Percentiles rank a stretch among this genome's conserved stretches.
These are phyloP conservation scores for Vitis rupestris DNA, from an alignment of 164 flowering plant genomes.

Conservation along the genomic window DNA sequence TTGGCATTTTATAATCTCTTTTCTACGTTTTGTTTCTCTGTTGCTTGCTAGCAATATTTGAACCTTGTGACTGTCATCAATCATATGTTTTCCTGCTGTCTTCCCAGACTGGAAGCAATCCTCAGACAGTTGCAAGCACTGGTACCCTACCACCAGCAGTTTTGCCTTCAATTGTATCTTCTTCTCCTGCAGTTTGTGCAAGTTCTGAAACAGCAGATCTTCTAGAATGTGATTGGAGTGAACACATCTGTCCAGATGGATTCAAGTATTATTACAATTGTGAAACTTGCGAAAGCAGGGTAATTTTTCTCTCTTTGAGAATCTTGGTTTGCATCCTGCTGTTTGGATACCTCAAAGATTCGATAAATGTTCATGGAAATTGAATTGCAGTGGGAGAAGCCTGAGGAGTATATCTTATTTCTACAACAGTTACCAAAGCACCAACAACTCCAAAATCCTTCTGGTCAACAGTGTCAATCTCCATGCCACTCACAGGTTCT, in stretches of 20 bases:
- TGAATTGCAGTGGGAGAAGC: constrained; percentile 62
- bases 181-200: constrained; percentile 17
- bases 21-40: neutral
- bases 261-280: constrained; percentile 56
- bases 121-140: constrained; percentile 14
- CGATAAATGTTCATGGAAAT: neutral
- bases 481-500: constrained; percentile 5
- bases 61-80: neutral
- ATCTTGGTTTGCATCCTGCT: neutral
- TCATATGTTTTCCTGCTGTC: constrained; percentile 16
- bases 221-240: constrained; percentile 71
- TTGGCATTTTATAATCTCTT: neutral
- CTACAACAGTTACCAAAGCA: constrained; percentile 31
- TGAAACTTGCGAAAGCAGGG: constrained; percentile 58
- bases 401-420: constrained; percentile 44
- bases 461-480: constrained; percentile 15
- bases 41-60: neutral
- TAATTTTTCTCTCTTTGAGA: constrained; percentile 17
- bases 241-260: constrained; percentile 70
- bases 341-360: neutral
- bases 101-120: constrained; percentile 18
- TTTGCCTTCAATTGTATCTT: constrained; percentile 9
- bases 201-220: constrained; percentile 13
- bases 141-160: constrained; percentile 4
- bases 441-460: constrained; percentile 17